Percentiles rank a stretch among this genome's conserved stretches.
phyloP scores from a whole-genome alignment of 352 stramenopile genomes.

The Globisporangium heterothallicum region DNA sequence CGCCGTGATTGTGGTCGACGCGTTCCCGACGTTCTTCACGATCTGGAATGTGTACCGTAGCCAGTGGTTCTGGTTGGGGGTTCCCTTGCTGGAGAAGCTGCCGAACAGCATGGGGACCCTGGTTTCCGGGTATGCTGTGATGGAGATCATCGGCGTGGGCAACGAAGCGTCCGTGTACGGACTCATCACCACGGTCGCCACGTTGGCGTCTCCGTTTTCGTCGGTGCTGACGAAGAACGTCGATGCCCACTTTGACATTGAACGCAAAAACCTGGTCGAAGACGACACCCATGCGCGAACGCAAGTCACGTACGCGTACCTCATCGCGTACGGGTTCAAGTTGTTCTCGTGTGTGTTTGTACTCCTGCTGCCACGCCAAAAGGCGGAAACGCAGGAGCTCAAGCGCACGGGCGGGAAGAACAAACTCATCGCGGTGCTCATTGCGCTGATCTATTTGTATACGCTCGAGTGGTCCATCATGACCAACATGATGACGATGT shows the following conservation, averaged over 20 bases:
- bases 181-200: constrained; percentile 18
- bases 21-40: constrained; percentile 14
- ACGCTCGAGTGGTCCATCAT: constrained; percentile 28
- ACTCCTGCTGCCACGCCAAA: constrained; percentile 20
- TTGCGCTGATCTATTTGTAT: constrained; percentile 11
- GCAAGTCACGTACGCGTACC: constrained; percentile 21
- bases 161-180: constrained; percentile 24
- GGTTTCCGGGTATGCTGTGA: constrained; percentile 15
- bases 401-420: constrained; percentile 13
- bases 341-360: constrained; percentile 17
- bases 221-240: constrained; percentile 14
- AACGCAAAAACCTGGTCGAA: constrained; percentile 10
- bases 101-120: constrained; percentile 16
- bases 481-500: constrained; percentile 30
- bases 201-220: constrained; percentile 17
- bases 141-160: constrained; percentile 18
- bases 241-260: constrained; percentile 14
- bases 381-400: constrained; percentile 17
- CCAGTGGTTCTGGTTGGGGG: constrained; percentile 18
- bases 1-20: constrained; percentile 13
- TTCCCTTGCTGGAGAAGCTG: constrained; percentile 17
- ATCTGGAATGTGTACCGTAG: constrained; percentile 19
- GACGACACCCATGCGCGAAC: constrained; percentile 15
- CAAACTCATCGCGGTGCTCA: constrained; percentile 11
- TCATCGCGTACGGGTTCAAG: constrained; percentile 19